A percentile compares a stretch with the other conserved stretches of the same genome.
These are phyloP conservation scores for Exobasidium cylindrosporum DNA, from an alignment of 1,284 basidiomycete species.

Conservation along the genomic window DNA sequence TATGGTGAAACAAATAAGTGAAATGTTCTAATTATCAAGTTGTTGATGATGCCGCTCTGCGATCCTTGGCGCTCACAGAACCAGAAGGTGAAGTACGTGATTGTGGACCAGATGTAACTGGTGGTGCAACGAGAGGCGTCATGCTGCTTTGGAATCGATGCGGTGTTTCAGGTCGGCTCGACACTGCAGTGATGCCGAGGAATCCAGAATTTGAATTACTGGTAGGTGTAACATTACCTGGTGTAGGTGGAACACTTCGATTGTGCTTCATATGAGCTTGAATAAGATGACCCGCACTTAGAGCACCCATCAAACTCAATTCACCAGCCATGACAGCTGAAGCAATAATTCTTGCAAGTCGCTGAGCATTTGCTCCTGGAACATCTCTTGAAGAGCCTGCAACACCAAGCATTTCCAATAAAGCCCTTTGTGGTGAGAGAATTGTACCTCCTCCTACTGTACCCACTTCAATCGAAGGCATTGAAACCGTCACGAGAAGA, in stretches of 20 bases:
- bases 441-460: constrained; percentile 90
- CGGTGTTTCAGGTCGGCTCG: not conserved
- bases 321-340: constrained; percentile 55
- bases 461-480: constrained; percentile 56
- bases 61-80: not conserved
- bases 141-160: constrained; percentile 22
- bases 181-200: not conserved
- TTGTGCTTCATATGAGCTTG: constrained; percentile 55
- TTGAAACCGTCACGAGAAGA: constrained; percentile 62
- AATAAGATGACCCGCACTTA: constrained; percentile 53
- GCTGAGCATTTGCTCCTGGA: constrained; percentile 53
- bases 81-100: not conserved
- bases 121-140: constrained; percentile 44
- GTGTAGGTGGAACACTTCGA: constrained; percentile 46
- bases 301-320: constrained; percentile 50
- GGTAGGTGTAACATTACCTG: constrained; percentile 45
- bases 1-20: too few relatives aligned
- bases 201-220: not conserved
- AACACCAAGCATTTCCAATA: constrained; percentile 53
- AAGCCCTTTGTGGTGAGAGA: constrained; percentile 46
- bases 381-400: constrained; percentile 45
- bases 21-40: too few relatives aligned
- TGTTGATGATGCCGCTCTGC: too few relatives aligned
- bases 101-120: constrained; percentile 17
- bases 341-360: constrained; percentile 52